Evolutionary conservation across 2,329 filamentous ascomycete genomes (phyloP).

Genomic region (Trichoderma atrobrunneum): DNA sequence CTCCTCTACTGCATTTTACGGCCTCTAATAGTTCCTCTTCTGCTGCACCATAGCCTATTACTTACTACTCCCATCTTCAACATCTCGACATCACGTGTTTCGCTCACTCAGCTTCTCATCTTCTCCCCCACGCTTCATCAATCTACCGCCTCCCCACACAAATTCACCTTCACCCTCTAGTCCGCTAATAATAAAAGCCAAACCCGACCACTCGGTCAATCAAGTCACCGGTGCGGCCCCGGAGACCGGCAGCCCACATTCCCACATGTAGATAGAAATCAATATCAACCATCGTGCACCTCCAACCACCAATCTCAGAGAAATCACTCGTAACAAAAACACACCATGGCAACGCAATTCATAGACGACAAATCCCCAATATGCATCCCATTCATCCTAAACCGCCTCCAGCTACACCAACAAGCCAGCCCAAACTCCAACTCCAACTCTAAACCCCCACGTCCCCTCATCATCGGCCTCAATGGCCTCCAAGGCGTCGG

Average conservation of each 20-base stretch:
- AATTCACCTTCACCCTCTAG: background rate
- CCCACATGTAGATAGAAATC: background rate
- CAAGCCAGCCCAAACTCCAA: background rate
- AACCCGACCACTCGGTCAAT: background rate
- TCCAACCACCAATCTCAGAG: background rate
- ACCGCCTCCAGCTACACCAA: constrained; percentile 52
- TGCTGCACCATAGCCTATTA: background rate
- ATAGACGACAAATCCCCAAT: constrained; percentile 75
- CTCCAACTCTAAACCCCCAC: constrained; percentile 30
- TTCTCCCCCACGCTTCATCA: background rate
- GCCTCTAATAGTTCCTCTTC: background rate
- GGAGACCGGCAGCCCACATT: background rate
- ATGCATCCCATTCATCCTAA: constrained; percentile 74
- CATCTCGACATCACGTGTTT: background rate
- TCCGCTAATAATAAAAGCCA: background rate
- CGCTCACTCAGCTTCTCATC: background rate
- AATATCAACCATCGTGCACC: background rate
- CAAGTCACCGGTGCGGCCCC: background rate
- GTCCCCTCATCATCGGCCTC: constrained; percentile 77
- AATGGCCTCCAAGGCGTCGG: constrained; percentile 91
- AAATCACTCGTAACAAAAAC: background rate
- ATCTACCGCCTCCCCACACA: background rate
- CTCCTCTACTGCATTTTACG: background rate
- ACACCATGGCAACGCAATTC: constrained; percentile 36
- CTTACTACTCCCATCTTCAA: background rate